These are phyloP conservation scores for Phytophthora sansomeana DNA, from an alignment of 352 stramenopile genomes.

Conservation along the genomic window DNA sequence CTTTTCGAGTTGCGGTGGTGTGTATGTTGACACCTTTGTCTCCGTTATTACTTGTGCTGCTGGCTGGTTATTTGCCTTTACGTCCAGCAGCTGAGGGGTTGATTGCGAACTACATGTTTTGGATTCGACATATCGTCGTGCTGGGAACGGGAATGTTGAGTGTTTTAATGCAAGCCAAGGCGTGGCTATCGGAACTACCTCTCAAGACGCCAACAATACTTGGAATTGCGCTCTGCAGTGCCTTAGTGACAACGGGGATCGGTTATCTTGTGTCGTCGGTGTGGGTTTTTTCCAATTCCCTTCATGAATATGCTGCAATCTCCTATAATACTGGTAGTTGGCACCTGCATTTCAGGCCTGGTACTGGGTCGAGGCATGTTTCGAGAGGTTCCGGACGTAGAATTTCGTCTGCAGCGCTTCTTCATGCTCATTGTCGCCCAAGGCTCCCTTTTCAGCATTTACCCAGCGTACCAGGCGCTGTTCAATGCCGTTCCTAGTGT, in stretches of 20 bases:
- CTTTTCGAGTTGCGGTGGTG: constrained; percentile 26
- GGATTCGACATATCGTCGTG: constrained; percentile 31
- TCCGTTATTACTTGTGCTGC: constrained; percentile 22
- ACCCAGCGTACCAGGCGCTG: constrained; percentile 36
- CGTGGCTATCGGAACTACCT: constrained; percentile 36
- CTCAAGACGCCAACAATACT: constrained; percentile 9
- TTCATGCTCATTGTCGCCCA: constrained; percentile 37
- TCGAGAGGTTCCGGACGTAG: constrained; percentile 14
- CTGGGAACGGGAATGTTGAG: constrained; percentile 15
- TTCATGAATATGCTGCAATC: constrained; percentile 41
- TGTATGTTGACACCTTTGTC: constrained; percentile 39
- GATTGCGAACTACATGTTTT: constrained; percentile 41
- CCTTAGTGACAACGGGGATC: constrained; percentile 11
- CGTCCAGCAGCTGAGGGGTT: constrained; percentile 14
- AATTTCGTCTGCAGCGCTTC: constrained; percentile 36
- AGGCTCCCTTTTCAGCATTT: constrained; percentile 35
- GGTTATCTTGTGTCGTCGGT: constrained; percentile 12
- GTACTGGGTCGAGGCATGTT: constrained; percentile 20
- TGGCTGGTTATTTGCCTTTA: constrained; percentile 28
- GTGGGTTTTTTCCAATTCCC: constrained; percentile 41
- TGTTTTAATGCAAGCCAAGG: constrained; percentile 31
- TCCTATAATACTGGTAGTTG: constrained; percentile 16
- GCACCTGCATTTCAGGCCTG: constrained; percentile 6
- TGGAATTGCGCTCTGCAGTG: constrained; percentile 9
- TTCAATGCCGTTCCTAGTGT: constrained; percentile 17